Evolutionary conservation across 257 asterid species (phyloP).

Genomic region (Capsicum rhomboideum): DNA sequence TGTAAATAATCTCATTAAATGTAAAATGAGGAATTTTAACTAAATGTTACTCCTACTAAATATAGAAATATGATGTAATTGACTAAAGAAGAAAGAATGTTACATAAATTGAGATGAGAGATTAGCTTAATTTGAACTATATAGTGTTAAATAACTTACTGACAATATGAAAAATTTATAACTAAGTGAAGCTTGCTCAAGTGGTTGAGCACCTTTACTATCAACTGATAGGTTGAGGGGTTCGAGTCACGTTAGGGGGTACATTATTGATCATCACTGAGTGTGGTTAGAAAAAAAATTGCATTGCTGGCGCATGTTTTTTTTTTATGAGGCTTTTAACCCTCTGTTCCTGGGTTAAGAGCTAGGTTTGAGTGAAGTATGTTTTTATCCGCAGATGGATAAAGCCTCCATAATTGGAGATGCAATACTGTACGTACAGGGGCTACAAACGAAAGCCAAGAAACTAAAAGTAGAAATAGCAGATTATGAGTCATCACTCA

Average conservation of each 20-base stretch:
- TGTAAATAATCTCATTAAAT: background rate
- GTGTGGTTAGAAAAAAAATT: no score
- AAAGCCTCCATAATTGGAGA: conserved; percentile 84
- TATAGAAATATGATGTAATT: no score
- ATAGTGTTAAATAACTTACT: background rate
- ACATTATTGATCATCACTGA: no score
- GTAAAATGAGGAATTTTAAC: background rate
- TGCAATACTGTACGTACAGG: conserved; percentile 57
- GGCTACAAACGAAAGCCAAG: conserved; percentile 49
- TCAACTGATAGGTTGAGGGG: no score
- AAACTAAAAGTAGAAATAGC: conserved; percentile 52
- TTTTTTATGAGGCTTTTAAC: background rate
- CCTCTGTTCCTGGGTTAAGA: background rate
- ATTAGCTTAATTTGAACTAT: background rate
- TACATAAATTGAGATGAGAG: no score
- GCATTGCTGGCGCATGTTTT: background rate
- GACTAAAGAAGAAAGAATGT: background rate
- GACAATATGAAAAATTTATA: no score
- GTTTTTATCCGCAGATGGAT: conserved; percentile 44
- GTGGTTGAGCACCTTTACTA: no score
- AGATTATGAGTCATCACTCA: conserved; percentile 29
- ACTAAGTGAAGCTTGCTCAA: no score
- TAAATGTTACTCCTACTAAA: background rate
- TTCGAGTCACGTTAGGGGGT: no score
- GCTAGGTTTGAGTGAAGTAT: background rate